Evolutionary conservation across 2,329 filamentous ascomycete genomes (phyloP).

Genomic region (Apiospora hydei): DNA sequence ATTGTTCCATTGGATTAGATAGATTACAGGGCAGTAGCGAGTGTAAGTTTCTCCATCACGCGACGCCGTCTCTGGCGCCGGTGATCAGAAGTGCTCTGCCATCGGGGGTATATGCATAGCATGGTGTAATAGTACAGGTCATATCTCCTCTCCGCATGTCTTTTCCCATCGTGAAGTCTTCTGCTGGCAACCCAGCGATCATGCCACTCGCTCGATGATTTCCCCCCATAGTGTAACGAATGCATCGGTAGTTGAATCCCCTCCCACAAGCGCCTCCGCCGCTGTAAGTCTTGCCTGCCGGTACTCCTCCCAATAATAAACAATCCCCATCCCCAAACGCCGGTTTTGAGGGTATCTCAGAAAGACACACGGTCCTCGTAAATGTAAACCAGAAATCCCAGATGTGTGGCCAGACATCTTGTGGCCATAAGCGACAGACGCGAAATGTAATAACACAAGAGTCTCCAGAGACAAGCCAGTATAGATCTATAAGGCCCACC

Average conservation of each 20-base stretch:
- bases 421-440: slow-evolving; percentile 16
- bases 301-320: neutral
- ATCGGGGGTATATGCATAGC: slow-evolving; percentile 28
- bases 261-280: slow-evolving; percentile 14
- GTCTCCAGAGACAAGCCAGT: slow-evolving; percentile 18
- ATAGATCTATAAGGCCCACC: slow-evolving; percentile 19
- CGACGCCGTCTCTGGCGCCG: slow-evolving; percentile 22
- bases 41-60: slow-evolving; percentile 28
- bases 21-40: slow-evolving; percentile 31
- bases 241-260: slow-evolving; percentile 22
- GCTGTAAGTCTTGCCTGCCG: slow-evolving; percentile 15
- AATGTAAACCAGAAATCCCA: slow-evolving; percentile 18
- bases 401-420: slow-evolving; percentile 17
- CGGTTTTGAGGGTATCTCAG: slow-evolving; percentile 29
- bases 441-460: slow-evolving; percentile 20
- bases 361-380: slow-evolving; percentile 22
- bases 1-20: slow-evolving; percentile 27
- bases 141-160: slow-evolving; percentile 25
- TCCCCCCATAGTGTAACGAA: slow-evolving; percentile 25
- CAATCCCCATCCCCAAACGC: slow-evolving; percentile 23
- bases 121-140: slow-evolving; percentile 29
- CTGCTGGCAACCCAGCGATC: slow-evolving; percentile 9
- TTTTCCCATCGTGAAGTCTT: slow-evolving; percentile 26
- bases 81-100: slow-evolving; percentile 28
- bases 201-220: slow-evolving; percentile 16